These are phyloP conservation scores for Boletus tomentosulus DNA, from an alignment of 768 basidiomycete genomes.

Conservation along the genomic window DNA sequence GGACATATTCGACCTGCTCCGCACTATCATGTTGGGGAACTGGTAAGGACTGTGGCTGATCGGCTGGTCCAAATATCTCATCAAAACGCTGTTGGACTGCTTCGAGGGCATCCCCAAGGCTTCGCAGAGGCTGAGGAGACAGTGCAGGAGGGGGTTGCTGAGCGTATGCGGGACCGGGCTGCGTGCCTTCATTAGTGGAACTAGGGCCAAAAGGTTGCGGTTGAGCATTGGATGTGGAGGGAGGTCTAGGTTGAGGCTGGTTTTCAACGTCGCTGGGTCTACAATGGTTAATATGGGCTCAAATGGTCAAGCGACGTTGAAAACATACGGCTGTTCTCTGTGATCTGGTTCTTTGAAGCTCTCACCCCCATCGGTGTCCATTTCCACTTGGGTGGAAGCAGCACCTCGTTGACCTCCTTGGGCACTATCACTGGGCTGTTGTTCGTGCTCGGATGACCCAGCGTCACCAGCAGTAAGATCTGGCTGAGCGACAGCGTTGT, in stretches of 20 bases:
- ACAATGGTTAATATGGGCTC: background rate
- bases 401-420: conserved; percentile 21
- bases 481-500: conserved; percentile 32
- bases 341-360: conserved; percentile 22
- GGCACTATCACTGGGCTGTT: conserved; percentile 15
- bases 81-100: conserved; percentile 82
- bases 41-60: conserved; percentile 30
- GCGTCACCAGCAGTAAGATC: conserved; percentile 32
- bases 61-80: conserved; percentile 58
- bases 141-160: conserved; percentile 35
- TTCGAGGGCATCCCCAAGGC: conserved; percentile 77
- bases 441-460: conserved; percentile 13
- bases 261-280: conserved; percentile 15
- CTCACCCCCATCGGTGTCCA: conserved; percentile 15
- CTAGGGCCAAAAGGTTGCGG: conserved; percentile 24
- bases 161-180: conserved; percentile 42
- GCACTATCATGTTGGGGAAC: conserved; percentile 36
- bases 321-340: conserved; percentile 13
- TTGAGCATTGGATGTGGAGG: conserved; percentile 4
- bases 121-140: conserved; percentile 59
- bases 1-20: conserved; percentile 65
- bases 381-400: conserved; percentile 12
- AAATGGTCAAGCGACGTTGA: background rate
- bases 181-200: conserved; percentile 38
- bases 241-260: conserved; percentile 1